Percentiles rank a stretch among this genome's conserved stretches.
These are phyloP conservation scores for Spathaspora gorwiae DNA, from an alignment of 805 yeast genomes.

Conservation along the genomic window DNA sequence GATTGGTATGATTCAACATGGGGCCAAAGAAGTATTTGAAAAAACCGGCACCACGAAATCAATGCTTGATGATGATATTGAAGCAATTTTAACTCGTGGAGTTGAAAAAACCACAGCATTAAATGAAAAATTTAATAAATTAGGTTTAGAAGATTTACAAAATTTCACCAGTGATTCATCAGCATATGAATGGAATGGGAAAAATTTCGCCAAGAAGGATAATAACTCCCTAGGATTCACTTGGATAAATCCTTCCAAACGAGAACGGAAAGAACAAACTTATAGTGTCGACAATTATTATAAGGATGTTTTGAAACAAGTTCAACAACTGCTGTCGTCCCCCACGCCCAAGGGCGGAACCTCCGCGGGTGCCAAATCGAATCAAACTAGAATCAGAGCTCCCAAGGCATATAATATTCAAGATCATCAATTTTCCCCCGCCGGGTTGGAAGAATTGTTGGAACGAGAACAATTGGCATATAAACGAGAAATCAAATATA, in stretches of 20 bases:
- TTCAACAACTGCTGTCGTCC: not conserved
- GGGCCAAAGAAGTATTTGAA: slow-evolving; percentile 86
- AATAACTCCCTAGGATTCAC: slow-evolving; percentile 34
- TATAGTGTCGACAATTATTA: slow-evolving; percentile 75
- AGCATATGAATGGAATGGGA: slow-evolving; percentile 97
- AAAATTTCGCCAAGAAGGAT: slow-evolving; percentile 62
- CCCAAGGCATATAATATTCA: slow-evolving; percentile 63
- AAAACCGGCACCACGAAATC: slow-evolving; percentile 22
- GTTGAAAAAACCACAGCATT: slow-evolving; percentile 74
- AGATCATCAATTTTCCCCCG: slow-evolving; percentile 72
- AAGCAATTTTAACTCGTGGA: slow-evolving; percentile 73
- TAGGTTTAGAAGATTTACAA: slow-evolving; percentile 91
- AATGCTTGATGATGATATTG: slow-evolving; percentile 66
- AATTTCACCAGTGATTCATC: slow-evolving; percentile 84
- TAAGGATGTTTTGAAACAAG: slow-evolving; percentile 56
- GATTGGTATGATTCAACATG: slow-evolving; percentile 93
- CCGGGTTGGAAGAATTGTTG: slow-evolving; percentile 46
- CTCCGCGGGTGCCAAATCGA: slow-evolving; percentile 7
- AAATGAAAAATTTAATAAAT: slow-evolving; percentile 74
- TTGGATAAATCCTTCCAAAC: slow-evolving; percentile 72
- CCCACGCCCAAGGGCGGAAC: slow-evolving; percentile 11
- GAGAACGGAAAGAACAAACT: slow-evolving; percentile 75
- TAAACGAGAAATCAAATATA: slow-evolving; percentile 56
- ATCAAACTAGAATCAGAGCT: slow-evolving; percentile 38
- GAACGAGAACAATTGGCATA: slow-evolving; percentile 63